A percentile compares a stretch with the other conserved stretches of the same genome.
Conservation (phyloP, 1,284 basidiomycete species). For the Stereum hirsutum region DNA sequence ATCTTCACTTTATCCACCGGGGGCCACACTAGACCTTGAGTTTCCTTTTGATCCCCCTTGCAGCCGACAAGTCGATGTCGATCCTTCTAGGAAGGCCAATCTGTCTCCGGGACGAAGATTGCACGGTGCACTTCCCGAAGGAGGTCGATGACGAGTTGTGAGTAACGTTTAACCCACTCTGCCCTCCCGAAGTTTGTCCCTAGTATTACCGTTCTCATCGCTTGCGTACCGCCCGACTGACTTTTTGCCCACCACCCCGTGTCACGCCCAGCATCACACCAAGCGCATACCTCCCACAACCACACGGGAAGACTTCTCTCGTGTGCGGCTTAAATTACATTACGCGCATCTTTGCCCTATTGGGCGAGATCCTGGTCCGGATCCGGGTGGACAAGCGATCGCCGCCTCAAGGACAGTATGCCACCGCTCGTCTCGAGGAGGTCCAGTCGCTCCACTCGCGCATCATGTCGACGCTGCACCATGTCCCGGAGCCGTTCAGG, state of each 20-base stretch:
- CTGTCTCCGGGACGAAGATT: constrained; percentile 78
- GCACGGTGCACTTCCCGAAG: constrained; percentile 77
- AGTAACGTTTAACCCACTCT: constrained; percentile 23
- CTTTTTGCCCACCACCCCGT: no score
- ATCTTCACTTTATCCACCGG: background rate
- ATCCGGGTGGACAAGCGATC: constrained; percentile 79
- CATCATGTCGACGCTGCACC: constrained; percentile 59
- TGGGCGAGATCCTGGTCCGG: constrained; percentile 76
- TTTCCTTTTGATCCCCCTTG: background rate
- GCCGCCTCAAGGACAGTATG: constrained; percentile 74
- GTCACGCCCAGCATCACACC: constrained; percentile 61
- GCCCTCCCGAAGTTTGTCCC: constrained; percentile 9
- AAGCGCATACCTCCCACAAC: constrained; percentile 72
- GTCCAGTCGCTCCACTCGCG: constrained; percentile 68
- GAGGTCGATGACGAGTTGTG: constrained; percentile 83
- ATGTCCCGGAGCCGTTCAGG: constrained; percentile 62
- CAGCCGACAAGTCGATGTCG: constrained; percentile 85
- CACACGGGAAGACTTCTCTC: constrained; percentile 72
- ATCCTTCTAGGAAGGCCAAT: constrained; percentile 74
- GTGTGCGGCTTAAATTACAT: constrained; percentile 82
- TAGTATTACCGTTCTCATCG: constrained; percentile 9
- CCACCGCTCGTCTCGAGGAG: constrained; percentile 72
- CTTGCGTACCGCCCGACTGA: constrained; percentile 3
- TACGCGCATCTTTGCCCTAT: constrained; percentile 74
- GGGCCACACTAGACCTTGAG: background rate